Evolutionary conservation across 2,329 filamentous ascomycete genomes (phyloP), one percentile per base, ranked within the genome.

Genomic region (Sclerotinia subarctica): DNA sequence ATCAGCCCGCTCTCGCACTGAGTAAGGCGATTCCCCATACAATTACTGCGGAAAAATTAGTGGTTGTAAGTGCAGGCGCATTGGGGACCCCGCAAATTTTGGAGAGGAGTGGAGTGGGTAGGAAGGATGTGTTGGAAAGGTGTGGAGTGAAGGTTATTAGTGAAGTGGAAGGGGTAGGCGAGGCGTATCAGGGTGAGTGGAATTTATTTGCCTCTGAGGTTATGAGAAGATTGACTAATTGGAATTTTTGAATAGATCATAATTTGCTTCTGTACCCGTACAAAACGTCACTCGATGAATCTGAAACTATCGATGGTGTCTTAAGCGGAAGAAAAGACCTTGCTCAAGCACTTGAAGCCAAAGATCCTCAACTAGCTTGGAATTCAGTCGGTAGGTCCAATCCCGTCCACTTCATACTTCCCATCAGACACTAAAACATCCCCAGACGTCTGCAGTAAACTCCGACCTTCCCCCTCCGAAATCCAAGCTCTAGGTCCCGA

Each of bases 91-190:
- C 76, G 38, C 76, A 75, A 49, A 80, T 90, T 1, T 81, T 90
- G 0, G 86, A 90, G 74, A 79, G 88, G 26, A 90, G 88, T 0
- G 88, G 88, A 10, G 73, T 90, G 1, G 87, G 86, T n/a, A 79
- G 81, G 56, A 77, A 80, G 0, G 78, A 82, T 1, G 72, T 87
- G 7, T 80, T 89, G 1, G 74, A 80, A 53, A 78, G 77, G 24
- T 80, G 82, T 0, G 81, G 80, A 0, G 80, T 88, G 2, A 78
- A 81, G 1, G 73, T 83, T 3, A 73, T 83, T 1, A 77, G 81
- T 2, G 79, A 84, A 58, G 74, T 86, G 1, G 81, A 82, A 0
- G 84, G 83, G 3, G 85, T 87, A 0, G 84, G 86, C 2, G 75
- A 81, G 32, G 80, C 83, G 59, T 85, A 86, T 69, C 81, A 86